These are phyloP conservation scores for Apiosordaria backusii DNA, from an alignment of 495 filamentous ascomycete species.

Conservation along the genomic window DNA sequence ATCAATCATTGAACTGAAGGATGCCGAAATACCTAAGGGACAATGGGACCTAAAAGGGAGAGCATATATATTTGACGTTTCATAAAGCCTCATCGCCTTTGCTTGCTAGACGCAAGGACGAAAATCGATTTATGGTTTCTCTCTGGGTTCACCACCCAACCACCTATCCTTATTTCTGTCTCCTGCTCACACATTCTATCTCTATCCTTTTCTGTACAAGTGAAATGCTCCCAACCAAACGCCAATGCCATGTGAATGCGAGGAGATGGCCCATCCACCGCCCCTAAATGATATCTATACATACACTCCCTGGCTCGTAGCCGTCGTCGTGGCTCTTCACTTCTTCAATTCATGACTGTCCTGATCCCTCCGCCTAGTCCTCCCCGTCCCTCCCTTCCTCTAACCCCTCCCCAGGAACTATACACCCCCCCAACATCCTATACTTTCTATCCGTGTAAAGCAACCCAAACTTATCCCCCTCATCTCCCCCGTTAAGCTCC, in stretches of 20 bases:
- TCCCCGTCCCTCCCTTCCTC: constrained; percentile 4
- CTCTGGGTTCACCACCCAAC: background rate
- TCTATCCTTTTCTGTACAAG: background rate
- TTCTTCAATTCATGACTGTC: background rate
- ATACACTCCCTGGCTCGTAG: background rate
- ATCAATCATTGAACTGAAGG: constrained; percentile 40
- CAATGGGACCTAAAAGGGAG: background rate
- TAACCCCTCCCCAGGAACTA: constrained; percentile 13
- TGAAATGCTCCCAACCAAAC: constrained; percentile 11
- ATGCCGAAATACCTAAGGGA: background rate
- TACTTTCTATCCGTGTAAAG: constrained; percentile 44
- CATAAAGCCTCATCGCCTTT: background rate
- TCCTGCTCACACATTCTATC: background rate
- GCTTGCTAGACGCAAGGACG: constrained; percentile 1
- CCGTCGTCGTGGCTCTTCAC: background rate
- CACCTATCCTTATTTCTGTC: background rate
- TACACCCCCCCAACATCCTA: constrained; percentile 36
- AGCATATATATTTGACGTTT: background rate
- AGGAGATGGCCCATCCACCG: background rate
- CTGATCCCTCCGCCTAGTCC: background rate
- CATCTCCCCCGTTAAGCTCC: constrained; percentile 22
- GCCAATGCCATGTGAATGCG: constrained; percentile 12
- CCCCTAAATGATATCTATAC: background rate
- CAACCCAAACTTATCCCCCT: constrained; percentile 33
- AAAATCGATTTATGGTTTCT: background rate